Base-by-base conservation (phyloP, 495 filamentous ascomycete species). In the Aspergillus hancockii region DNA sequence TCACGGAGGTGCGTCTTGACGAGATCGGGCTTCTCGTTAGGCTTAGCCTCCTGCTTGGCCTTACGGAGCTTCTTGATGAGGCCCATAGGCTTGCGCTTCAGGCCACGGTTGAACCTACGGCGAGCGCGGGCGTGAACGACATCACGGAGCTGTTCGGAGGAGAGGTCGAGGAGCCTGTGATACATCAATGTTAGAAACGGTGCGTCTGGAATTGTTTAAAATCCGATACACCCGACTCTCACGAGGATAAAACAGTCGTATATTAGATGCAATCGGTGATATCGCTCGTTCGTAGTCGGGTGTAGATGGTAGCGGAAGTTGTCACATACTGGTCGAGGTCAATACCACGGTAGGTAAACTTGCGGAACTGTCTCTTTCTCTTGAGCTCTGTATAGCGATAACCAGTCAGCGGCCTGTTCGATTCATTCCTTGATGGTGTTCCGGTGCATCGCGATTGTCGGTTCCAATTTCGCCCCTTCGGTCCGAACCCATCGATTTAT, bases 1-100 rank as follows among this genome's bases (percentile, higher is more conserved):
- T 98, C 87, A 78, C 94, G 92, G 66, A 98, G 86, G 80, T 98
- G 94, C 49, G 94, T 98, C 88, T 97, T 97, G 84, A 97, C 93
- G 71, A 94, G 87, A 75, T 97, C 94, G 69, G 85, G 91, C 88
- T 98, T 98, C 92, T 98, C 94, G 84, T 98, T 98, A 71, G 94
- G 95, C 84, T 92, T 94, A 67, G 94, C 94, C 85, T 98, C 93
- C 81, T 97, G 93, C 90, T 98, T 98, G 71, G 94, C 89, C 83
- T 96, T 97, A 79, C 94, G 94, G 69, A 98, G 89, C 86, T 97
- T 98, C 88, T 97, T 97, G 85, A 98, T 98, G 67, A 98, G 83
- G 67, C 95, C 95, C 94, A 98, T 97, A 74, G 94, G 94, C 87
- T 96, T 96, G 84, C 94, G 94, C 88, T 98, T 98, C 62, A 98